Base-by-base conservation (phyloP, 345 rosid species). In the Hirschfeldia incana region DNA sequence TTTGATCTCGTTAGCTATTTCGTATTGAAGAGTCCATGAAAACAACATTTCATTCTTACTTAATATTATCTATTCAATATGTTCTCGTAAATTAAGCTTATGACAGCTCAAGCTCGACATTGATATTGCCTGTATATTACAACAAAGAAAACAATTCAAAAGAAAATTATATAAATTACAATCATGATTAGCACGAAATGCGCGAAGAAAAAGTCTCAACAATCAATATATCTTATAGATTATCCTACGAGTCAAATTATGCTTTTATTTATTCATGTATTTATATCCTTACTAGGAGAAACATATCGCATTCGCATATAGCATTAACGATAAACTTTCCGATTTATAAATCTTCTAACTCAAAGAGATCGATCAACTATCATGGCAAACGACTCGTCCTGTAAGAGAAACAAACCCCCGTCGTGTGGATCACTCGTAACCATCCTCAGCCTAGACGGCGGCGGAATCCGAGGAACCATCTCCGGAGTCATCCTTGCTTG, bases 371-470 rank as follows among this genome's bases (percentile, higher is more conserved):
- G 49, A 57, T 6, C 29, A 73, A 67, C 15, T 32, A 73, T 36
- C 5, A 79, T 84, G 85, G 80, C 65, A 76, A 49, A 44, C n/a
- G 65, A 17, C 27, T 12, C 62, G 9, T 27, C 75, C 2, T 44
- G 9, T 29, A 36, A 46, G 27, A 70, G 16, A 30, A 73, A 74
- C 73, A 83, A 59, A 44, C 87, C 91, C 13, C 91, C 95, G 10
- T 49, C 66, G 9, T 78, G 37, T 51, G 97, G 95, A 15, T 75
- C 85, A 1, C 92, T 89, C 5, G 77, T 88, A 17, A 88, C 97
- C 6, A 53, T 90, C 60, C 89, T 92, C 10, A 89, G 97, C 65
- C 75, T 92, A 17, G 97, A 92, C 55, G 97, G 95, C 8, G 97
- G 97, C 32, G 95, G 92, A 33, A 71, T 92, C 29, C 62, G 89